These are phyloP conservation scores for Eimeria tenella DNA, from an alignment of 169 alveolate genomes.

Conservation along the genomic window DNA sequence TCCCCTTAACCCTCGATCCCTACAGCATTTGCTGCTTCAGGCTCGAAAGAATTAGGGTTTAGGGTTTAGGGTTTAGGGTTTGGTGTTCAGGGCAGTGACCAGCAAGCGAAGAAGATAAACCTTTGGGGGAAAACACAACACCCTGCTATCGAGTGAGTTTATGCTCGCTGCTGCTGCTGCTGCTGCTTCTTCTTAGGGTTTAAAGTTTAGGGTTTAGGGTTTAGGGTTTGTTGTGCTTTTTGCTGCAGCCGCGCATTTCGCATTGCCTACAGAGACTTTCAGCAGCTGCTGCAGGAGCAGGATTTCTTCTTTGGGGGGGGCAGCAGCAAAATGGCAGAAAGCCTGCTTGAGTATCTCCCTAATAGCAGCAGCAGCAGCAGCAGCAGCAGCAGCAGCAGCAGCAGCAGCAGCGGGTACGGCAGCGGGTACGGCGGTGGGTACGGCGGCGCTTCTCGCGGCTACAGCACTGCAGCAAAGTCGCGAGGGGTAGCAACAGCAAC, in stretches of 20 bases:
- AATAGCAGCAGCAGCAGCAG: conserved; percentile 28
- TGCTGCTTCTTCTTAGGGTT: no score
- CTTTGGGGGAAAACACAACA: no score
- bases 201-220: background rate
- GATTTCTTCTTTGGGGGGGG: conserved; percentile 63
- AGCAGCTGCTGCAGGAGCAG: conserved; percentile 80
- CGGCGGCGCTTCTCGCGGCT: background rate
- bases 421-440: no score
- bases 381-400: conserved; percentile 11
- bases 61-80: no score
- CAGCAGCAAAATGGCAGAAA: background rate
- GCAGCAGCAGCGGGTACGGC: background rate
- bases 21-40: no score
- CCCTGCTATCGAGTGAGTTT: no score
- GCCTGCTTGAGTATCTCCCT: conserved; percentile 37
- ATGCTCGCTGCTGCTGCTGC: background rate
- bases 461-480: background rate
- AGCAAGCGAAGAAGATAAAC: no score
- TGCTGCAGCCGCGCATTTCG: conserved; percentile 83
- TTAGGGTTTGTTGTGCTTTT: background rate
- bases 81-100: no score
- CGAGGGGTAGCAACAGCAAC: background rate
- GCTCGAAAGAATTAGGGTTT: no score
- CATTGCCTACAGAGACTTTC: conserved; percentile 77
- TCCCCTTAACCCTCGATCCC: no score